Conservation (phyloP, 208 protist genomes). For the Eutreptiella sp. region DNA sequence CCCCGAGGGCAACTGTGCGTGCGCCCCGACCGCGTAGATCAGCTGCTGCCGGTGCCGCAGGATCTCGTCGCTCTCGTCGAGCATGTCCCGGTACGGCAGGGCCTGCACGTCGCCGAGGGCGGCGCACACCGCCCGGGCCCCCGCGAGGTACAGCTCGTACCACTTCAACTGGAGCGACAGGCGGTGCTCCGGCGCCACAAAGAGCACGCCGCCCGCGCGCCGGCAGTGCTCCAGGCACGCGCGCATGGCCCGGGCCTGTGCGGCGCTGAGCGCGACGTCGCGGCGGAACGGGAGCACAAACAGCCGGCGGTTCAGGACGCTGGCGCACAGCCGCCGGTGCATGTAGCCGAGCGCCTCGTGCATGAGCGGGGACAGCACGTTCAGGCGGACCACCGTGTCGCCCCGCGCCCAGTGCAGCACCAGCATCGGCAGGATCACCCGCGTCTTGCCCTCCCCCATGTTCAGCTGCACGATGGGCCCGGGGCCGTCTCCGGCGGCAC, state of each 20-base stretch:
- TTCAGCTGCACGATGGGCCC: conserved; percentile 4
- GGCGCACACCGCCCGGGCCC: not conserved
- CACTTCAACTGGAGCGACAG: conserved; percentile 2
- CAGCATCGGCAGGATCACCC: conserved; percentile 21
- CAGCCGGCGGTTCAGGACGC: not conserved
- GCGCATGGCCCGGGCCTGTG: no score
- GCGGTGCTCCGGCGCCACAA: not conserved
- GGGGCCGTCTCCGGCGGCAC: not conserved
- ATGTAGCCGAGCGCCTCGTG: not conserved
- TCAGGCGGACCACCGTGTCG: not conserved
- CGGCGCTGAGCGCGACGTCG: not conserved
- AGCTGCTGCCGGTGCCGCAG: not conserved
- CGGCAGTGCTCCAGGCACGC: no score
- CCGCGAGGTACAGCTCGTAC: not conserved
- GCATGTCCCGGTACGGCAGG: no score
- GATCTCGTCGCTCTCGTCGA: conserved; percentile 14
- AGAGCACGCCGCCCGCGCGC: no score
- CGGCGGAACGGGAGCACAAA: not conserved
- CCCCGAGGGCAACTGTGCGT: no score
- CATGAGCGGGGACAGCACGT: not conserved
- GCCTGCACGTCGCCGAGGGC: not conserved
- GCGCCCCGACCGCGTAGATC: conserved; percentile 4
- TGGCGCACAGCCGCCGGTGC: not conserved
- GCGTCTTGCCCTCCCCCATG: conserved; percentile 26
- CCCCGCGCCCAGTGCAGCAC: not conserved